Conservation (phyloP, 2,329 filamentous ascomycete genomes). For the Microsporum ferrugineum region DNA sequence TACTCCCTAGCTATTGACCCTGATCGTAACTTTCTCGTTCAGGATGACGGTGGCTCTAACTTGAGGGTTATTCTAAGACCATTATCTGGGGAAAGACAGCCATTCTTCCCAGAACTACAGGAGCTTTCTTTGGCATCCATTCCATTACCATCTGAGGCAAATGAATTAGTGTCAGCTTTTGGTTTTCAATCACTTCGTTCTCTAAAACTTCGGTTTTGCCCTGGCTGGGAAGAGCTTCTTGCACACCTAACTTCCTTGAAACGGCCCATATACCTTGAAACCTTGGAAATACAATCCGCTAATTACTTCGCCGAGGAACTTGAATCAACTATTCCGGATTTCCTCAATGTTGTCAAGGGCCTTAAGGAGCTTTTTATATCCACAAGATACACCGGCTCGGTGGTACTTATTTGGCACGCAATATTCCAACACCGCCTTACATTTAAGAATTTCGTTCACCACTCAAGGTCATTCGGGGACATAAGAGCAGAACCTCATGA, state of each 20-base stretch:
- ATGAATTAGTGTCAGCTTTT: no score
- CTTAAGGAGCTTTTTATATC: slow-evolving; percentile 6
- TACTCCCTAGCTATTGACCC: not conserved
- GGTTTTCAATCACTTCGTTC: no score
- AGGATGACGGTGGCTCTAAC: not conserved
- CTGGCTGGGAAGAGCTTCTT: no score
- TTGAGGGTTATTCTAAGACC: no score
- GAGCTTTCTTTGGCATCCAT: no score
- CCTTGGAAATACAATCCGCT: not conserved
- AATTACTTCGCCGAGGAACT: not conserved
- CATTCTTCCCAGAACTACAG: no score
- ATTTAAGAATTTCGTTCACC: not conserved
- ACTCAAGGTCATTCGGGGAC: not conserved
- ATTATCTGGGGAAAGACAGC: no score
- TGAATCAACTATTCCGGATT: not conserved
- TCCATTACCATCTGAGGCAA: no score
- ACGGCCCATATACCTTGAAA: not conserved
- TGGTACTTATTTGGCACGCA: no score
- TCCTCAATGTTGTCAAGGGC: not conserved
- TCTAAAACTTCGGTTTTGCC: no score
- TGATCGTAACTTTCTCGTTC: not conserved
- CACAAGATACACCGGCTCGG: no score
- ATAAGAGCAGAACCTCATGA: not conserved
- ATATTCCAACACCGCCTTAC: not conserved
- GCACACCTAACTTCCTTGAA: not conserved